A percentile compares a stretch with the other conserved stretches of the same genome.
Conservation (phyloP, 805 yeast species). For the Schwanniomyces occidentalis region DNA sequence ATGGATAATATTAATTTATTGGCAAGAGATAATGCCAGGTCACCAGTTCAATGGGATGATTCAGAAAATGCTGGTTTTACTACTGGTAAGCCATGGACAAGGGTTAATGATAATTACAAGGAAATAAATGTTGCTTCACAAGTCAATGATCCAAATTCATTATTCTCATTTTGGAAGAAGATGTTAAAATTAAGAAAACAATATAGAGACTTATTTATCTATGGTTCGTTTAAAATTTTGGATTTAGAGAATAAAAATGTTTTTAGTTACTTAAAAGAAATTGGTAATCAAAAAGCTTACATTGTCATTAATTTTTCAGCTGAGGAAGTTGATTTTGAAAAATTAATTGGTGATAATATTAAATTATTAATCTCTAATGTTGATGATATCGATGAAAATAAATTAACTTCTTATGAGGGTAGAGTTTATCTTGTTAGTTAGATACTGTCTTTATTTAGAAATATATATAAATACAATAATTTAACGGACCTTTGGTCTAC, state of each 20-base stretch:
- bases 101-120: conserved; percentile 49
- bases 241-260: conserved; percentile 44
- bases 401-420: conserved; percentile 47
- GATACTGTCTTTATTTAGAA: neutral
- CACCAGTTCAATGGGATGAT: conserved; percentile 58
- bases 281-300: conserved; percentile 29
- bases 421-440: conserved; percentile 32
- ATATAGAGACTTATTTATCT: conserved; percentile 43
- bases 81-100: conserved; percentile 52
- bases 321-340: conserved; percentile 29
- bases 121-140: conserved; percentile 51
- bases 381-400: conserved; percentile 19
- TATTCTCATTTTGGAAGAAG: conserved; percentile 46
- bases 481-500: conserved; percentile 2
- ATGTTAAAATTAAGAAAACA: conserved; percentile 45
- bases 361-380: conserved; percentile 34
- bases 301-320: conserved; percentile 46
- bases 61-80: conserved; percentile 49
- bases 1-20: conserved; percentile 35
- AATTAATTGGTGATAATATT: conserved; percentile 25
- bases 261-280: conserved; percentile 43
- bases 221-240: conserved; percentile 46
- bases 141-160: conserved; percentile 45
- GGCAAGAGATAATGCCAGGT: conserved; percentile 57
- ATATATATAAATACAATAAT: neutral